Evolutionary conservation across 2,329 filamentous ascomycete species (phyloP), one percentile per base, ranked within the genome.

Genomic region (Seiridium unicorne): DNA sequence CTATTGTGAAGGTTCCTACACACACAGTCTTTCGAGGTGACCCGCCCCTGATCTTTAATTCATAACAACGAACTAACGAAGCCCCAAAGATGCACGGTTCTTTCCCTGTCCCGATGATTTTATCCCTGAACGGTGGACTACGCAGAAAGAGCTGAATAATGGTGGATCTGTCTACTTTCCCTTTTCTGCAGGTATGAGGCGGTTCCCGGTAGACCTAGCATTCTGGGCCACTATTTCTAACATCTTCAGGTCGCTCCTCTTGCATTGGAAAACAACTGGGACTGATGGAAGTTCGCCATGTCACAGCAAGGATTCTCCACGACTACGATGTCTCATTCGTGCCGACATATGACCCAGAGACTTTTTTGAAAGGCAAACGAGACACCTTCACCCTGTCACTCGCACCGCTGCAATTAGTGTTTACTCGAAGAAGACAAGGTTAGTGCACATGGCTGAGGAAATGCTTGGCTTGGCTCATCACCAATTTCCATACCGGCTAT

Each of bases 191-290:
- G 70, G 74, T 54, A 1, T 5, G 13, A 6, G 4, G 35, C 26
- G 2, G 38, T 35, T 6, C 53, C 38, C 7, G 18, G 18, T 26
- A 26, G 18, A 26, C 18, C 18, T 26, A 26, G 2, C 35, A 13
- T 34, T 46, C 53, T 44, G 9, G 2, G 1, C 11, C 11, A 44
- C 9, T 4, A 36, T 55, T 4, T 9, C 11, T 13, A 18, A 46
- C 11, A 11, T 8, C 1, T n/a, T 34, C 26, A 55, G 53, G 53
- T 3, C 68, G 64, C 1, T 72, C 72, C 53, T 70, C 71, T 4
- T 76, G 75, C 46, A 71, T 72, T 1, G 75, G 75, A 1, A 76
- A 75, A 59, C 69, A 72, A 58, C 65, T 77, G 1, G 74, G 68
- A 0, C 61, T 77, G 44, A 72, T 75, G 68, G 72, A 75, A 57